These are phyloP conservation scores for Imleria badia DNA, from an alignment of 768 basidiomycete genomes.

Conservation along the genomic window DNA sequence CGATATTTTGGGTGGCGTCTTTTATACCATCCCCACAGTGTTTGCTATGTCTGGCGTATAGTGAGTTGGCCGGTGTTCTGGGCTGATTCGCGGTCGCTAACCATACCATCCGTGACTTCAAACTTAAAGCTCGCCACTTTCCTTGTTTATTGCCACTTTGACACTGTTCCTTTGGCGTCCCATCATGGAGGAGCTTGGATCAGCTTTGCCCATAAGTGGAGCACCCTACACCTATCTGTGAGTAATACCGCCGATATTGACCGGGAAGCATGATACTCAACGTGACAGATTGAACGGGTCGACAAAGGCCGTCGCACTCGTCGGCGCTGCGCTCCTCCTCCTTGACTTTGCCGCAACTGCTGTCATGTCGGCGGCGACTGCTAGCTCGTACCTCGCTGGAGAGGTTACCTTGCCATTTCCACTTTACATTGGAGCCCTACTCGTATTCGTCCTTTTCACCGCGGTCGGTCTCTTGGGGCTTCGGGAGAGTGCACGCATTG, in stretches of 20 bases:
- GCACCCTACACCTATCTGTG: conserved; percentile 72
- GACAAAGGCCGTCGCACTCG: conserved; percentile 57
- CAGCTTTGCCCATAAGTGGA: conserved; percentile 66
- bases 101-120: background rate
- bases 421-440: conserved; percentile 46
- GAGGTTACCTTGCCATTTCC: conserved; percentile 62
- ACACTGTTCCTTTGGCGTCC: conserved; percentile 72
- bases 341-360: conserved; percentile 70
- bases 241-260: conserved; percentile 14
- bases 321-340: conserved; percentile 66
- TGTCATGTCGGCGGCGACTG: conserved; percentile 73
- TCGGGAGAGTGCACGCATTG: conserved; percentile 61
- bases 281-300: conserved; percentile 58
- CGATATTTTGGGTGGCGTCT: conserved; percentile 65
- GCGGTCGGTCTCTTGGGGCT: conserved; percentile 56
- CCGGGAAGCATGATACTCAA: background rate
- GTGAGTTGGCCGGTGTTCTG: conserved; percentile 37
- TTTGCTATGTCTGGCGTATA: conserved; percentile 60
- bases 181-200: conserved; percentile 70
- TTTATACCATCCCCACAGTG: conserved; percentile 68
- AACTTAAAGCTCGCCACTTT: conserved; percentile 69
- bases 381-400: conserved; percentile 62
- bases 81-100: background rate
- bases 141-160: conserved; percentile 60
- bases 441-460: conserved; percentile 57